These are phyloP conservation scores for Medicago arabica DNA, from an alignment of 306 rosid species.

Conservation along the genomic window DNA sequence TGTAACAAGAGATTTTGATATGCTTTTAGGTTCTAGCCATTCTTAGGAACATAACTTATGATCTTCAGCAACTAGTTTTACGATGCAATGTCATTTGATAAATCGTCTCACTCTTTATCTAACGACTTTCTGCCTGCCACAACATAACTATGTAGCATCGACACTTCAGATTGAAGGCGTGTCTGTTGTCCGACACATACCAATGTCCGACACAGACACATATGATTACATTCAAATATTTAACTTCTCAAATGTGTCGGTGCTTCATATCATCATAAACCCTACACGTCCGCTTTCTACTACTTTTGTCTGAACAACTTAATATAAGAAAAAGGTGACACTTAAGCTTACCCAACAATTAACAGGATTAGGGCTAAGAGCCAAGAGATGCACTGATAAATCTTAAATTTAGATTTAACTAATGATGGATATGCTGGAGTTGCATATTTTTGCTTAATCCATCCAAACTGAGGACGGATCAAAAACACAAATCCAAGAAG, in stretches of 20 bases:
- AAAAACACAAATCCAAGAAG: conserved; percentile 93
- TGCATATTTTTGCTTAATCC: conserved; percentile 80
- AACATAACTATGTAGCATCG: not conserved
- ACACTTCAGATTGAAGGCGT: not conserved
- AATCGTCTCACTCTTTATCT: not conserved
- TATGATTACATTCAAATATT: too few relatives aligned
- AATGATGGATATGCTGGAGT: conserved; percentile 45
- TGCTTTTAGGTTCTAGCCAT: conserved; percentile 9
- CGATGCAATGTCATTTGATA: not conserved
- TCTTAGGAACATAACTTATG: conserved; percentile 10
- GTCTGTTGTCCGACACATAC: not conserved
- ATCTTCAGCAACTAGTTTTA: not conserved
- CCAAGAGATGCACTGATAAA: conserved; percentile 82
- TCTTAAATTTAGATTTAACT: conserved; percentile 71
- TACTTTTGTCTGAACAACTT: not conserved
- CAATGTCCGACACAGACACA: not conserved
- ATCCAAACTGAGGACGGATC: conserved; percentile 92
- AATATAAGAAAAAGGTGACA: conserved; percentile 7
- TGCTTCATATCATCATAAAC: not conserved
- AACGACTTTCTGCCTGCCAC: not conserved
- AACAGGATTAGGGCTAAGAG: conserved; percentile 65
- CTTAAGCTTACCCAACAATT: conserved; percentile 70
- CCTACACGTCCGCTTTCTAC: not conserved
- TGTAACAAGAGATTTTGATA: conserved; percentile 9
- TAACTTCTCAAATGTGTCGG: not conserved